phyloP scores from a whole-genome alignment of 139 green algal species.

The Asterochloris erici region DNA sequence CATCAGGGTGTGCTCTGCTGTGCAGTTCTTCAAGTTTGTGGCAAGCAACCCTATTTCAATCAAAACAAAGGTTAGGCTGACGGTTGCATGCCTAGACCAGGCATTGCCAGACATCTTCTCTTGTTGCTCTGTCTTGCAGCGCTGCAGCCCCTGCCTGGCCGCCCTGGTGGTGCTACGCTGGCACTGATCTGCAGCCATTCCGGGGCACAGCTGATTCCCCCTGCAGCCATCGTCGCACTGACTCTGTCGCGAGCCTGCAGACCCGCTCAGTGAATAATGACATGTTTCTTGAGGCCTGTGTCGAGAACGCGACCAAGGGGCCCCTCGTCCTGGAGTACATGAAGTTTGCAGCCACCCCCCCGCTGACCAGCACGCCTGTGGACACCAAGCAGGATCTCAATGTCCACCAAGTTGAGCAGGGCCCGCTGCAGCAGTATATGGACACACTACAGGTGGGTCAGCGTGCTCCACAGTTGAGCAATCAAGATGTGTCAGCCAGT shows the following conservation, averaged over 20 bases:
- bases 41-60: slow-evolving; percentile 62
- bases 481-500: too few relatives aligned
- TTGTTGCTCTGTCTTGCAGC: too few relatives aligned
- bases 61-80: slow-evolving; percentile 45
- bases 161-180: not conserved
- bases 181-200: not conserved
- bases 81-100: too few relatives aligned
- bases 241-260: not conserved
- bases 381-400: slow-evolving; percentile 10
- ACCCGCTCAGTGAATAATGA: slow-evolving; percentile 21
- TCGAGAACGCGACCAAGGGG: slow-evolving; percentile 67
- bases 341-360: slow-evolving; percentile 44
- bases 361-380: slow-evolving; percentile 11
- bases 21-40: slow-evolving; percentile 51
- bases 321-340: slow-evolving; percentile 65
- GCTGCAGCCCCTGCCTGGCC: not conserved
- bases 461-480: not conserved
- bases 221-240: too few relatives aligned
- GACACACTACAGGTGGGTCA: slow-evolving; percentile 10
- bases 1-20: too few relatives aligned
- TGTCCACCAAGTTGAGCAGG: not conserved
- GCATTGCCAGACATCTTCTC: not conserved
- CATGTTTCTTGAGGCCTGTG: slow-evolving; percentile 62
- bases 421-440: slow-evolving; percentile 3
- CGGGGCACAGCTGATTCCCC: too few relatives aligned